Evolutionary conservation across 2,329 filamentous ascomycete species (phyloP), one percentile per base, ranked within the genome.

Genomic region (Talaromyces funiculosus): DNA sequence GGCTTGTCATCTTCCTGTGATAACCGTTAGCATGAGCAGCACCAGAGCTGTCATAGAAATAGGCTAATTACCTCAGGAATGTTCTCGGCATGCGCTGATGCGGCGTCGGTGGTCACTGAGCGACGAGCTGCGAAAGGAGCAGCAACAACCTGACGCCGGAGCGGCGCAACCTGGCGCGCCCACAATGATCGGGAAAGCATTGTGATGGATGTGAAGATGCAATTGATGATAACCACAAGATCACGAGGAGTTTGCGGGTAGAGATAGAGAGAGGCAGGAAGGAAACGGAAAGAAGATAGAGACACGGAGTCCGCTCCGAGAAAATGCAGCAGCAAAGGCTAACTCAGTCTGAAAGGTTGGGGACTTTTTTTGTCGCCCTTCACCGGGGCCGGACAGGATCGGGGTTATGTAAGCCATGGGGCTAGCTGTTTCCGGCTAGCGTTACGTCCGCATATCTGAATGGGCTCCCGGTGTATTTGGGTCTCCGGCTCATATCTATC

Each of bases 61-160:
- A 37, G 38, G 49, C n/a, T n/a, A n/a, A 33, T 42, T 51, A 89
- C 87, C 75, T 82, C 75, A 61, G 87, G 87, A 65, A 90, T 83
- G 82, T 90, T 90, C 77, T 93, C 90, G 71, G 92, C 87, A 77
- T 95, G 90, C 71, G 92, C 87, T 71, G 90, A 93, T 68, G 94
- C 94, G 67, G 94, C 94, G 80, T 97, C 89, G 68, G 94, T 97
- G 69, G 94, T 99, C 73, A 99, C 94, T 69, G 85, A 85, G 75
- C 93, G 86, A 75, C 86, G 81, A 68, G 82, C 43, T n/a, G 57
- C 80, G 65, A 79, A 63, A 42, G 57, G 51, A 63, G 80, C 73
- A 66, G 77, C 75, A 64, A 77, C 75, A 55, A 74, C 73, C 66
- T 75, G 75, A 67, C 76, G 76, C 69, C 75, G 76, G 76, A 88